These are phyloP conservation scores for Mycena vulgaris DNA, from an alignment of 768 basidiomycete genomes.

Conservation along the genomic window DNA sequence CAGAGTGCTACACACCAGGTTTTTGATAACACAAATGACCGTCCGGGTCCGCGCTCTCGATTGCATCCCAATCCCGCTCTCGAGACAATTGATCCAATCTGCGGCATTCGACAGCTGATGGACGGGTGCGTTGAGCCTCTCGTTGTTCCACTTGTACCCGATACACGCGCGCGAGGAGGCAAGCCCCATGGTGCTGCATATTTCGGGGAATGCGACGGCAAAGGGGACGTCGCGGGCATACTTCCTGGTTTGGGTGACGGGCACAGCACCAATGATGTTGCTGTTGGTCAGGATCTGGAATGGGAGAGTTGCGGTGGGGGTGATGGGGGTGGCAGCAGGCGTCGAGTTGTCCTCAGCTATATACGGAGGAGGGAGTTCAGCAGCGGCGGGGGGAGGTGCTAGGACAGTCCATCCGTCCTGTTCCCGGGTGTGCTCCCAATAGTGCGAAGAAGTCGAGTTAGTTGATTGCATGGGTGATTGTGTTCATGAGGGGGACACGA, in stretches of 20 bases:
- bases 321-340: neutral
- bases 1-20: slow-evolving; percentile 13
- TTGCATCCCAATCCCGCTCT: neutral
- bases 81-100: slow-evolving; percentile 10
- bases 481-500: slow-evolving; percentile 11
- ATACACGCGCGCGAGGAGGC: neutral
- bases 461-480: slow-evolving; percentile 12
- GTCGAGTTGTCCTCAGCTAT: neutral
- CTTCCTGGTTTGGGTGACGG: slow-evolving; percentile 4
- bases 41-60: slow-evolving; percentile 8
- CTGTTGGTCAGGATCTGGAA: slow-evolving; percentile 25
- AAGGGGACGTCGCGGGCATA: neutral
- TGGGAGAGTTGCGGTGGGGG: neutral
- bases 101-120: neutral
- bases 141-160: slow-evolving; percentile 30
- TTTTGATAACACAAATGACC: slow-evolving; percentile 13
- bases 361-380: slow-evolving; percentile 14
- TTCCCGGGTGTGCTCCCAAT: slow-evolving; percentile 8
- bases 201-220: neutral
- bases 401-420: slow-evolving; percentile 23
- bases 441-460: slow-evolving; percentile 3
- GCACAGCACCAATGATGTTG: slow-evolving; percentile 14
- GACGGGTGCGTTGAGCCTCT: neutral
- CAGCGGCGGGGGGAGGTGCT: slow-evolving; percentile 1
- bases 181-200: slow-evolving; percentile 17